Evolutionary conservation across 768 basidiomycete species (phyloP).

Genomic region (Auricularia sp.): DNA sequence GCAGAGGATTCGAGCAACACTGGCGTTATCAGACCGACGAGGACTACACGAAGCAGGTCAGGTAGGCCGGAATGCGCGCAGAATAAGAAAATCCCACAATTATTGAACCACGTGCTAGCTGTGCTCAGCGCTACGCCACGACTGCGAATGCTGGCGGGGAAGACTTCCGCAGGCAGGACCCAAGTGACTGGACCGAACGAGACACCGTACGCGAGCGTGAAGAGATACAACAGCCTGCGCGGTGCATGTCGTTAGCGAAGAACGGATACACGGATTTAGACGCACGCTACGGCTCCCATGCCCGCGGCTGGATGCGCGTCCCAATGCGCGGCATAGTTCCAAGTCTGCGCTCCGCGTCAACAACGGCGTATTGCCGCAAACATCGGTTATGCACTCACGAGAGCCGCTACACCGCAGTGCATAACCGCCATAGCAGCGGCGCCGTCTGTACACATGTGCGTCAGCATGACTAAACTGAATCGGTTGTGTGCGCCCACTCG

Average conservation of each 20-base stretch:
- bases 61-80: not conserved
- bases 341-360: conserved; percentile 6
- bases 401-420: conserved; percentile 52
- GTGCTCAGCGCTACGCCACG: conserved; percentile 78
- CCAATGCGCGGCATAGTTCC: conserved; percentile 39
- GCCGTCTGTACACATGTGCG: conserved; percentile 29
- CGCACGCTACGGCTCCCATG: conserved; percentile 61
- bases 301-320: conserved; percentile 43
- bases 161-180: conserved; percentile 79
- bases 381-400: conserved; percentile 33
- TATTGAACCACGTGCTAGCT: conserved; percentile 80
- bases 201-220: conserved; percentile 68
- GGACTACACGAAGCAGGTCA: conserved; percentile 32
- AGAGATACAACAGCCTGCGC: conserved; percentile 53
- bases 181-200: conserved; percentile 76
- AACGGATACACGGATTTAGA: conserved; percentile 5
- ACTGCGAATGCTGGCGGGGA: conserved; percentile 67
- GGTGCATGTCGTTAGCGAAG: not conserved
- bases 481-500: conserved; percentile 10
- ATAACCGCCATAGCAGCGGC: conserved; percentile 54
- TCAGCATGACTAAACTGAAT: not conserved
- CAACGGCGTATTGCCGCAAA: not conserved
- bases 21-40: conserved; percentile 68
- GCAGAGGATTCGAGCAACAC: conserved; percentile 52
- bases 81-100: conserved; percentile 37